A percentile compares a stretch with the other conserved stretches of the same genome.
phyloP scores from a whole-genome alignment of 2,329 filamentous ascomycete genomes.

The Aspergillus floridensis region DNA sequence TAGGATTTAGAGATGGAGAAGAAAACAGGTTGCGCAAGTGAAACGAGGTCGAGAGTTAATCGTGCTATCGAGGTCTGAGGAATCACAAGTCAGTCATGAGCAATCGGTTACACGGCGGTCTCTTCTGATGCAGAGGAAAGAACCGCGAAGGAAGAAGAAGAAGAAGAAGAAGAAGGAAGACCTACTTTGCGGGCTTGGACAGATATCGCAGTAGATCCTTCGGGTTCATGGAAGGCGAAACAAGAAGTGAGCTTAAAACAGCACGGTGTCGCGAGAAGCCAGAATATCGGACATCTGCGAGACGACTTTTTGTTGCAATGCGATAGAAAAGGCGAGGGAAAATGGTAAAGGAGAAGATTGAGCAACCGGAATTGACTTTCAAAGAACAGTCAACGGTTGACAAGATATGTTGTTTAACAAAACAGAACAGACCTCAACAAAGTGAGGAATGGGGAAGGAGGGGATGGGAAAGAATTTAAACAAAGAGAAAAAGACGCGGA shows the following conservation, averaged over 20 bases:
- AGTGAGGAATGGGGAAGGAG: constrained; percentile 1
- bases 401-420: neutral
- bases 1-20: constrained; percentile 18
- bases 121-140: neutral
- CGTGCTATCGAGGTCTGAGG: constrained; percentile 64
- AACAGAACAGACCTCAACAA: constrained; percentile 10
- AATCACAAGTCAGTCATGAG: constrained; percentile 17
- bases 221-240: constrained; percentile 75
- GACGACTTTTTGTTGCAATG: constrained; percentile 5
- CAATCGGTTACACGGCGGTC: neutral
- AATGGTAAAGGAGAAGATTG: neutral
- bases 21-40: constrained; percentile 12
- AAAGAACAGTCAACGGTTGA: neutral
- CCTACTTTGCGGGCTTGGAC: constrained; percentile 90
- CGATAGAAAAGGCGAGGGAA: neutral
- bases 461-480: neutral
- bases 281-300: constrained; percentile 36
- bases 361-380: constrained; percentile 2
- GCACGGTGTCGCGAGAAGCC: constrained; percentile 34
- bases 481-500: constrained; percentile 12
- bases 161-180: constrained; percentile 8
- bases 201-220: constrained; percentile 89
- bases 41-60: constrained; percentile 25
- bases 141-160: neutral
- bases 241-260: constrained; percentile 33